Evolutionary conservation across 2,329 filamentous ascomycete species (phyloP).

Genomic region (Beauveria asiatica): DNA sequence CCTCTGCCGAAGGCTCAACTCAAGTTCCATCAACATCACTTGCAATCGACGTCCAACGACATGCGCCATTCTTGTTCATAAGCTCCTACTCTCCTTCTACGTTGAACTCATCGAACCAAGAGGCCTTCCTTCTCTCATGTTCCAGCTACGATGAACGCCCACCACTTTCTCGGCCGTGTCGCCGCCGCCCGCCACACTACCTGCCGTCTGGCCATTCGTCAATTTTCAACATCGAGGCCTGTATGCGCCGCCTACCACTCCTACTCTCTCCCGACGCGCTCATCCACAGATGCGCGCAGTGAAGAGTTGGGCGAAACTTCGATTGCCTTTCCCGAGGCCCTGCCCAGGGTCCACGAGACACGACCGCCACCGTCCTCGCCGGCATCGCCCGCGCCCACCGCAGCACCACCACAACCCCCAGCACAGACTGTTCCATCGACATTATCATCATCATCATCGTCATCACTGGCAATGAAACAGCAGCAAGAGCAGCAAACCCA

Average conservation of each 20-base stretch:
- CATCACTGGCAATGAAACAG: slow-evolving; percentile 9
- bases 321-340: slow-evolving; percentile 34
- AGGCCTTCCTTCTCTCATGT: slow-evolving; percentile 16
- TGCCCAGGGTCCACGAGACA: slow-evolving; percentile 46
- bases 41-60: neutral
- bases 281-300: slow-evolving; percentile 32
- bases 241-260: slow-evolving; percentile 38
- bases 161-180: slow-evolving; percentile 31
- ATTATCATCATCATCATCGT: slow-evolving; percentile 6
- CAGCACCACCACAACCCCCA: slow-evolving; percentile 12
- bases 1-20: neutral
- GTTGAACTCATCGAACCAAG: neutral
- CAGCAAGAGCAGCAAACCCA: neutral
- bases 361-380: slow-evolving; percentile 29
- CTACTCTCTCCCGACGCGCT: slow-evolving; percentile 39
- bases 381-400: slow-evolving; percentile 13
- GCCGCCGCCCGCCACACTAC: slow-evolving; percentile 31
- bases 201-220: slow-evolving; percentile 30
- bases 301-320: slow-evolving; percentile 38
- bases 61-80: neutral
- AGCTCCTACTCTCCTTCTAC: neutral
- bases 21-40: neutral
- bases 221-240: slow-evolving; percentile 30
- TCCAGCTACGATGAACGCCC: slow-evolving; percentile 32
- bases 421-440: slow-evolving; percentile 7